Evolutionary conservation across 2,329 filamentous ascomycete genomes (phyloP), one percentile per base, ranked within the genome.

Genomic region (Penicillium carneum): DNA sequence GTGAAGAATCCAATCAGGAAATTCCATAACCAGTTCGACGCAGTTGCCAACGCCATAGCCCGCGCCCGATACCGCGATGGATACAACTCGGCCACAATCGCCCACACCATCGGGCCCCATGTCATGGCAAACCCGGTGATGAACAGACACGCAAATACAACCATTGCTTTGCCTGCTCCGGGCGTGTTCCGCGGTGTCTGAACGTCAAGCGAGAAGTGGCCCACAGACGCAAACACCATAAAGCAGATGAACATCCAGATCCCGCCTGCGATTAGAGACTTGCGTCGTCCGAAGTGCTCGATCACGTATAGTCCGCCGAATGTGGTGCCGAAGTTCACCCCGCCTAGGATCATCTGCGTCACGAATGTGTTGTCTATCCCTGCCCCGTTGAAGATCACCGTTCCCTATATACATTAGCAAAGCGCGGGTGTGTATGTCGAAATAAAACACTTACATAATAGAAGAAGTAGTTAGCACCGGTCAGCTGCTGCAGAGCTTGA

Each of bases 1-100:
- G 90, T 92, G 80, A 92, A 92, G 81, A 93, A 93, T 0, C 86
- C 84, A 63, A 90, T 81, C 69, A 89, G 76, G 75, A 92, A 92
- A 73, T 91, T 89, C 87, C 87, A 90, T 14, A 76, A 62, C 90
- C 90, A 93, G 77, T 93, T 93, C 12, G 89, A 87, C 0, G 89
- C 86, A 2, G 89, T 92, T 16, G 90, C 89, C 29, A 93, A 80
- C 1, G 90, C 90, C 84, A 92, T 91, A 48, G 88, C 87, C 74
- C 91, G 90, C 55, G 90, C 89, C 71, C 90, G 86, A 61, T 79
- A 80, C 36, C 77, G 74, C 4, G 72, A 74, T 7, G 79, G 79
- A 63, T 78, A 80, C 9, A 81, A 57, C 58, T 81, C 79, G 3
- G 77, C 75, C 26, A 78, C 77, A 38, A 83, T 80, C 0, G 81